Evolutionary conservation across 768 basidiomycete genomes (phyloP).

Genomic region (Hydnomerulius pinastri): DNA sequence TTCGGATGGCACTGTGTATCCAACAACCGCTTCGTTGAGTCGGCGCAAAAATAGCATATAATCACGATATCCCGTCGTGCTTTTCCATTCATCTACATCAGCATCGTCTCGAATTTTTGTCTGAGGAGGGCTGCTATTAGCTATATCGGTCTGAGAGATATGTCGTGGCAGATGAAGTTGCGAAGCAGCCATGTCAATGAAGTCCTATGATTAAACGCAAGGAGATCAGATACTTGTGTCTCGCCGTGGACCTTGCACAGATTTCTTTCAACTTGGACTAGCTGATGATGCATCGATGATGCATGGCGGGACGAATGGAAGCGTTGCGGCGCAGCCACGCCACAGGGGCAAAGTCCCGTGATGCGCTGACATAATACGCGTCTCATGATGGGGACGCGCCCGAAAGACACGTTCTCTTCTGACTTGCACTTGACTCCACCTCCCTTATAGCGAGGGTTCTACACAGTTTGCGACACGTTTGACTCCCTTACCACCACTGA

Average conservation of each 20-base stretch:
- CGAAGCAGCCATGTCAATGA: constrained; percentile 12
- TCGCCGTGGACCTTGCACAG: no score
- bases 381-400: constrained; percentile 3
- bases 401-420: background rate
- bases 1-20: constrained; percentile 50
- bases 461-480: no score
- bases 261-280: background rate
- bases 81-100: constrained; percentile 74
- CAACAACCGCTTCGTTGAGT: constrained; percentile 77
- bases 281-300: background rate
- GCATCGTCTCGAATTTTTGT: constrained; percentile 68
- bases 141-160: constrained; percentile 27
- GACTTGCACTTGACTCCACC: constrained; percentile 9
- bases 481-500: background rate
- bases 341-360: constrained; percentile 20
- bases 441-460: no score
- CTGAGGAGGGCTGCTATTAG: constrained; percentile 35
- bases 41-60: constrained; percentile 76
- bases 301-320: background rate
- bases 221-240: no score
- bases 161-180: constrained; percentile 33
- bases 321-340: background rate
- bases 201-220: no score
- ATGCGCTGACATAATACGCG: constrained; percentile 27
- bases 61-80: constrained; percentile 68